Percentiles rank a stretch among this genome's conserved stretches.
Evolutionary conservation across 2,329 filamentous ascomycete species (phyloP).

Genomic region (Lachnellula occidentalis): DNA sequence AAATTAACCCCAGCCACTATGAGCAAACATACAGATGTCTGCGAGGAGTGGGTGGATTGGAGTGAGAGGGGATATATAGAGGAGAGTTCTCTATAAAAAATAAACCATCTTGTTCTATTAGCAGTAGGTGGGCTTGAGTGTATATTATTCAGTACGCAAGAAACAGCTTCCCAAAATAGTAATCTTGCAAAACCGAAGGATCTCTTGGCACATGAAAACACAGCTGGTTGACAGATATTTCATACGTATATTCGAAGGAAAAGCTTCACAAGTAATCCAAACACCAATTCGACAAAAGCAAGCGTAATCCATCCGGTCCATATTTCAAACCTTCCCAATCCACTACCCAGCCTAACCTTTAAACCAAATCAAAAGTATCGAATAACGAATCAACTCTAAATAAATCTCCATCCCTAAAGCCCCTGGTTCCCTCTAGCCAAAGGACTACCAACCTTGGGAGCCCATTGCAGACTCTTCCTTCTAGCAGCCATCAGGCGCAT

Average conservation of each 20-base stretch:
- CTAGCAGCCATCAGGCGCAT: constrained; percentile 59
- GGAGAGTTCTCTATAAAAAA: too few species aligned
- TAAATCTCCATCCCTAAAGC: not conserved
- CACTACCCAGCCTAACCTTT: not conserved
- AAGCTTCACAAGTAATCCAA: not conserved
- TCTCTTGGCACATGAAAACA: too few species aligned
- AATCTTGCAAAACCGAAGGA: too few species aligned
- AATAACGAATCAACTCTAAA: not conserved
- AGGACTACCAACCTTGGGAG: constrained; percentile 69
- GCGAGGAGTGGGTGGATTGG: too few species aligned
- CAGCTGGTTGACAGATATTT: not conserved
- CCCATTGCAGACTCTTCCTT: constrained; percentile 72
- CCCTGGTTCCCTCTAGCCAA: constrained; percentile 43
- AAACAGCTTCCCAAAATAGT: too few species aligned
- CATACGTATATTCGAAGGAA: not conserved
- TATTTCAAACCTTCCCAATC: not conserved
- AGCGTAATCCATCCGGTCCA: not conserved
- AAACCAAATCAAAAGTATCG: not conserved
- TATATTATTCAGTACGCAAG: too few species aligned
- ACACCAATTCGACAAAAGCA: not conserved
- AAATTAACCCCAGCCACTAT: not conserved
- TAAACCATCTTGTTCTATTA: too few species aligned
- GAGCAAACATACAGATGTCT: too few species aligned
- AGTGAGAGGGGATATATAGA: too few species aligned
- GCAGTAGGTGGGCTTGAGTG: too few species aligned